Evolutionary conservation across 208 protist species (phyloP), one percentile per base, ranked within the genome.

Genomic region (Wallacemonas sp.): DNA sequence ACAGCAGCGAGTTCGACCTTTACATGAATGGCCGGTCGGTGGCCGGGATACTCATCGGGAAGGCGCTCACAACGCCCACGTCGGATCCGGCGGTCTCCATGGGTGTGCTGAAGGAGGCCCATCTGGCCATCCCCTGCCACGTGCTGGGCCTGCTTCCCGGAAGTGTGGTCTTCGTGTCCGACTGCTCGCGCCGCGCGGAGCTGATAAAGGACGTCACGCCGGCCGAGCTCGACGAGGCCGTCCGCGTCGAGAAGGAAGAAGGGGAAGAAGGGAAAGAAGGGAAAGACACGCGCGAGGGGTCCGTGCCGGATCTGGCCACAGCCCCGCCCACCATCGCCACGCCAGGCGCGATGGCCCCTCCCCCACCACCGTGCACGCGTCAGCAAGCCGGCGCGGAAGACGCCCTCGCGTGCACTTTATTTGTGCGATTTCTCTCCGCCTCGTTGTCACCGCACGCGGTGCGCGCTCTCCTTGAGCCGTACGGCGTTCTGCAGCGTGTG

Each of bases 401-500:
- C n/a, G n/a, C n/a, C n/a, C n/a, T n/a, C 39, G 28, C 26, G 32
- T 74, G 70, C 44, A 84, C 79, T 5, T 41, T 84, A 0, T 69
- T 75, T 32, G 38, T 84, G 25, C 70, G 55, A n/a, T 81, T 78
- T 62, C 46, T 84, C 61, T 64, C 79, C 36, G 29, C 65, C 16
- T 57, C 49, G 20, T 16, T 49, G 44, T 10, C 11, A 7, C 11
- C 71, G 65, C 5, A 3, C 8, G 63, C 32, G 12, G 63, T 85
- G 48, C 79, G 79, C 10, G 48, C 14, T 10, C 66, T 85, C 7
- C 69, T 85, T 1, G 69, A 66, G 48, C 49, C 46, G 7, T 76
- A 61, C 61, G 80, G 76, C 23, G 67, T 69, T 42, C 63, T 86
- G 28, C 49, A 65, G 44, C 75, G 74, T 33, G 80, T 86, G 38